Conservation (phyloP, 2,329 filamentous ascomycete species). For the Iodosphaeria phyllophila region DNA sequence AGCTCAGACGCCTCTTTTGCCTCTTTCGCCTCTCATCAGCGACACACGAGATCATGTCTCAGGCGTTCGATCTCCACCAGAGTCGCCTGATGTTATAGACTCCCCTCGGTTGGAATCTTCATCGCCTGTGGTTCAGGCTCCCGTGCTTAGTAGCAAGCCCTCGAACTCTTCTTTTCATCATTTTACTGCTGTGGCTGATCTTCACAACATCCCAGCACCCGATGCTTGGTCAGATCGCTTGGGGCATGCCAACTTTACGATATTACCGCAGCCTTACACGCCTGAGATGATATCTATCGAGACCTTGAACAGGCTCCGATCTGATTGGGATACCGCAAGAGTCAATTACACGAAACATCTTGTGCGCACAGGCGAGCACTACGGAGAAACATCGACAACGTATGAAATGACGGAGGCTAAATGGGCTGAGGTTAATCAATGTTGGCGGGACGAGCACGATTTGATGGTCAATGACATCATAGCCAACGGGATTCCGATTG, state of each 20-base stretch:
- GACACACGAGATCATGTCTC: slow-evolving; percentile 29
- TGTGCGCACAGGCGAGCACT: slow-evolving; percentile 75
- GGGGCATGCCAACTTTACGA: slow-evolving; percentile 86
- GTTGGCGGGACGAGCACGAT: slow-evolving; percentile 57
- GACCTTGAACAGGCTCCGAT: slow-evolving; percentile 41
- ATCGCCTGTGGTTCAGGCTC: slow-evolving; percentile 33
- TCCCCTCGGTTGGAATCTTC: slow-evolving; percentile 20
- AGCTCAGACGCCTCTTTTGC: slow-evolving; percentile 69
- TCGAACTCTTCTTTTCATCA: slow-evolving; percentile 58
- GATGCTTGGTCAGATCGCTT: slow-evolving; percentile 75
- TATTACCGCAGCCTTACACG: slow-evolving; percentile 63
- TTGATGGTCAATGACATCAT: slow-evolving; percentile 36
- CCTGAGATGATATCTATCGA: slow-evolving; percentile 42
- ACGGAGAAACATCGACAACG: slow-evolving; percentile 75
- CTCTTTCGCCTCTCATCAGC: slow-evolving; percentile 57
- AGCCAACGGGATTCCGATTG: slow-evolving; percentile 18
- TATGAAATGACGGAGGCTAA: slow-evolving; percentile 75
- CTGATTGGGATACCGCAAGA: slow-evolving; percentile 69
- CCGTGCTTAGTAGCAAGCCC: slow-evolving; percentile 58
- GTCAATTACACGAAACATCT: slow-evolving; percentile 81
- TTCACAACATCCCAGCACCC: slow-evolving; percentile 33
- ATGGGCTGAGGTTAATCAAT: slow-evolving; percentile 61
- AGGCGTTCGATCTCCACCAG: slow-evolving; percentile 55
- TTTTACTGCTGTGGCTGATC: slow-evolving; percentile 19
- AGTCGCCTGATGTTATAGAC: slow-evolving; percentile 66